phyloP scores from a whole-genome alignment of 129 eudicot species.

The Artemisia argyi region DNA sequence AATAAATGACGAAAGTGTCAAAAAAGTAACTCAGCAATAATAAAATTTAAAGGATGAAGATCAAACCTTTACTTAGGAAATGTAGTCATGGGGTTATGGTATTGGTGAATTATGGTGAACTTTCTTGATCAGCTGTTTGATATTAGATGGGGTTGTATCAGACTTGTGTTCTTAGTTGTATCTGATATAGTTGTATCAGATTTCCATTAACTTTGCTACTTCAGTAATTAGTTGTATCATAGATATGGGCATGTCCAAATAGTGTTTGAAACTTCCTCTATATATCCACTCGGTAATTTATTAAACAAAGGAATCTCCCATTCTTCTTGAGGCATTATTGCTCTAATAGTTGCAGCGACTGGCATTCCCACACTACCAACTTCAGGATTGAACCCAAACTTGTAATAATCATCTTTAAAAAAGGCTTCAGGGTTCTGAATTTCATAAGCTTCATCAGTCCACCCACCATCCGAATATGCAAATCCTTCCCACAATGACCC shows the following conservation, averaged over 20 bases:
- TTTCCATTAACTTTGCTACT: too few species aligned
- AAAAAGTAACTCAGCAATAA: too few species aligned
- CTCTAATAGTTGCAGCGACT: slow-evolving; percentile 93
- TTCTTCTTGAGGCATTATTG: slow-evolving; percentile 89
- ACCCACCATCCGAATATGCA: slow-evolving; percentile 84
- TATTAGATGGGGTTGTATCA: too few species aligned
- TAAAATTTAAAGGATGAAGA: too few species aligned
- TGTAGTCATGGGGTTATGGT: too few species aligned
- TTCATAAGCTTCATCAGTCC: slow-evolving; percentile 85
- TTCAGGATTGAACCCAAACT: slow-evolving; percentile 93
- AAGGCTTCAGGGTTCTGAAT: slow-evolving; percentile 89
- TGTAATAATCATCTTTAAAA: slow-evolving; percentile 70
- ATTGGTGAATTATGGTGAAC: too few species aligned
- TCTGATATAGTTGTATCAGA: too few species aligned
- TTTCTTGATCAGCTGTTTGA: too few species aligned
- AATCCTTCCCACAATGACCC: slow-evolving; percentile 99
- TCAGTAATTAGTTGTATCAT: too few species aligned
- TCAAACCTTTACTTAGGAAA: too few species aligned
- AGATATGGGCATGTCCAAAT: slow-evolving; percentile 40
- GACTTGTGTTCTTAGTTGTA: too few species aligned
- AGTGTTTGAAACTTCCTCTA: slow-evolving; percentile 81
- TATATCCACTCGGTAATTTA: slow-evolving; percentile 57
- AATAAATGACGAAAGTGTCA: too few species aligned
- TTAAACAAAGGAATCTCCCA: slow-evolving; percentile 91
- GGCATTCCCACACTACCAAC: slow-evolving; percentile 99